Evolutionary conservation across 805 yeast species (phyloP).

Genomic region (Debaryomyces maramus): DNA sequence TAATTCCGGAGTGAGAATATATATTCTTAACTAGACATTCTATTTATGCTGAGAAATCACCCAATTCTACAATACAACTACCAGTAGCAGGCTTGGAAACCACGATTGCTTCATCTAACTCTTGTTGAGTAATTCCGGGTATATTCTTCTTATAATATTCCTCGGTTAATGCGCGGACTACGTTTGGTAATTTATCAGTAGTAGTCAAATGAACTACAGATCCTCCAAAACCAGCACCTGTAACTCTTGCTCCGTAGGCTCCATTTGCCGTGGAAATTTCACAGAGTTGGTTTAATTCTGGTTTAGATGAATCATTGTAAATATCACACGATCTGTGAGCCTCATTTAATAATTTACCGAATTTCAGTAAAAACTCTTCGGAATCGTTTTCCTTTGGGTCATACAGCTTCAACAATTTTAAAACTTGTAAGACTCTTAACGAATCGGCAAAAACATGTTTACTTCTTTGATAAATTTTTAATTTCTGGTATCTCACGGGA

Average conservation of each 20-base stretch:
- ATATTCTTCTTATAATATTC: constrained; percentile 50
- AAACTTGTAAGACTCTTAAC: constrained; percentile 53
- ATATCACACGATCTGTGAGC: constrained; percentile 55
- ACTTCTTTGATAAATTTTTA: constrained; percentile 58
- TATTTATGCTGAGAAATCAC: neutral
- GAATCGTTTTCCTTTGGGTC: constrained; percentile 17
- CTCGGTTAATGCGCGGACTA: constrained; percentile 45
- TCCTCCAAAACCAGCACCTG: constrained; percentile 84
- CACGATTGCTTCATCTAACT: constrained; percentile 52
- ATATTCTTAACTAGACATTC: neutral
- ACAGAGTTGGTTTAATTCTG: constrained; percentile 54
- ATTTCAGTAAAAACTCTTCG: constrained; percentile 35
- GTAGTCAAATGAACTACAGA: constrained; percentile 65
- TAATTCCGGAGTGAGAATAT: neutral
- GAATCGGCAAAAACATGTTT: constrained; percentile 66
- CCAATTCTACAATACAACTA: constrained; percentile 30
- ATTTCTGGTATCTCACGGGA: constrained; percentile 57
- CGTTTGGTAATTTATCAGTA: constrained; percentile 35
- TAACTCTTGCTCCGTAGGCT: constrained; percentile 65
- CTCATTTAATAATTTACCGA: constrained; percentile 59
- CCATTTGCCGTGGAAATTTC: constrained; percentile 55
- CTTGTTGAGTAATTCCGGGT: constrained; percentile 48
- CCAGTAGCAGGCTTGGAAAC: constrained; percentile 59
- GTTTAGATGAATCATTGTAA: constrained; percentile 55
- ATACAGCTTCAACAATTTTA: constrained; percentile 36